These are phyloP conservation scores for Boechera retrofracta DNA, from an alignment of 345 rosid genomes.

Conservation along the genomic window DNA sequence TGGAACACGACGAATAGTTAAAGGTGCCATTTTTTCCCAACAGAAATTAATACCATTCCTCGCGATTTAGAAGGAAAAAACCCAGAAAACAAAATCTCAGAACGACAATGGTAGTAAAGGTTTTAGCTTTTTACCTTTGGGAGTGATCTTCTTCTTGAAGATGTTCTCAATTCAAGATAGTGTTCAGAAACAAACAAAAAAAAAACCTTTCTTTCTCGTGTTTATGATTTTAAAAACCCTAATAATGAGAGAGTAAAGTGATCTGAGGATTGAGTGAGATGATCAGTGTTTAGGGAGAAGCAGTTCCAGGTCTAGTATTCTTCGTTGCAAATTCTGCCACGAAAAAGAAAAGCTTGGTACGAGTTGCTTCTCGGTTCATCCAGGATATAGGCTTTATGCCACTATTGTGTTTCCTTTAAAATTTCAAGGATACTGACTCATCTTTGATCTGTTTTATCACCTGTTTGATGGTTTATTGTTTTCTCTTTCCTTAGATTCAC, in stretches of 20 bases:
- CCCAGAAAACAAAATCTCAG: neutral
- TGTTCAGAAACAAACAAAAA: neutral
- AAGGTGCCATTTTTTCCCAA: neutral
- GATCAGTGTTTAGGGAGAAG: neutral
- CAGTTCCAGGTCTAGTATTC: neutral
- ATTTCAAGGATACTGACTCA: neutral
- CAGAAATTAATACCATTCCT: neutral
- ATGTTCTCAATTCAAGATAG: neutral
- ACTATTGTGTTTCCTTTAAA: neutral
- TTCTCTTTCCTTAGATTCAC: neutral
- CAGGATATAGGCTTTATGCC: slow-evolving; percentile 9
- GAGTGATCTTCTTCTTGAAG: neutral
- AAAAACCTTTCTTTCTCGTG: neutral
- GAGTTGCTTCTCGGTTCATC: slow-evolving; percentile 4
- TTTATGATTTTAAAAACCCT: neutral
- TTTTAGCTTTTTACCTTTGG: neutral
- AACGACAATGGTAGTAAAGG: neutral
- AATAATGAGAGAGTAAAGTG: neutral
- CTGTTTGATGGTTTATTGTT: slow-evolving; percentile 1
- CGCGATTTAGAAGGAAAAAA: neutral
- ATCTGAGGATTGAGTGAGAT: neutral
- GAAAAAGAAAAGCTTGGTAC: neutral
- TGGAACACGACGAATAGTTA: neutral
- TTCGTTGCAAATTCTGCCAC: neutral
- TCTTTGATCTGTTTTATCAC: slow-evolving; percentile 1